These are phyloP conservation scores for Pleoardoris graminearum DNA, from an alignment of 2,329 filamentous ascomycete genomes.

Conservation along the genomic window DNA sequence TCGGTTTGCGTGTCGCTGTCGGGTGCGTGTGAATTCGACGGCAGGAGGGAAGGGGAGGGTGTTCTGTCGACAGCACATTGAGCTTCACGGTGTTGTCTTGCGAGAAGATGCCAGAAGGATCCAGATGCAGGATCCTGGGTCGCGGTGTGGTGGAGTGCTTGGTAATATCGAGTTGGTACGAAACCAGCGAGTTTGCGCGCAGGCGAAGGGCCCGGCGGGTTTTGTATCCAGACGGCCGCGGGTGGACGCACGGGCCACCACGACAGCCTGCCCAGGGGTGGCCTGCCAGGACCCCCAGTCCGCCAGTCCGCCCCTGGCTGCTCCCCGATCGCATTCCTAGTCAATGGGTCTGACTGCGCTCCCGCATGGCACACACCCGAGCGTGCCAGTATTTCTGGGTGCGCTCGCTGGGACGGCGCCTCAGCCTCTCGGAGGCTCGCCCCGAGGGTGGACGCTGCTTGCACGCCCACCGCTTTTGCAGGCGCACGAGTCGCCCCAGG, in stretches of 20 bases:
- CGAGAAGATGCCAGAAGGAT: slow-evolving; percentile 42
- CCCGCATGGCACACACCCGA: slow-evolving; percentile 19
- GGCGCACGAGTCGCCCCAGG: not conserved
- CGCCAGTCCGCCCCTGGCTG: slow-evolving; percentile 20
- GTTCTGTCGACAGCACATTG: slow-evolving; percentile 45
- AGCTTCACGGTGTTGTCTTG: slow-evolving; percentile 4
- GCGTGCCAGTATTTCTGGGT: slow-evolving; percentile 21
- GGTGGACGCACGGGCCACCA: too few relatives aligned
- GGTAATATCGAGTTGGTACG: slow-evolving; percentile 24
- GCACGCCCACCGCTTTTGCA: not conserved
- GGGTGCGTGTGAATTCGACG: slow-evolving; percentile 33
- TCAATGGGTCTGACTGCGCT: slow-evolving; percentile 35
- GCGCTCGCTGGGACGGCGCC: slow-evolving; percentile 14
- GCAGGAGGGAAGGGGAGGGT: slow-evolving; percentile 33
- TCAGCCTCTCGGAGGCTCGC: slow-evolving; percentile 17
- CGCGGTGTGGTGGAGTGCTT: slow-evolving; percentile 26
- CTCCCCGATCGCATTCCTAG: slow-evolving; percentile 31
- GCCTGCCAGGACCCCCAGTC: slow-evolving; percentile 22
- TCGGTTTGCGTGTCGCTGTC: slow-evolving; percentile 30
- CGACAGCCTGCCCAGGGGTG: slow-evolving; percentile 2
- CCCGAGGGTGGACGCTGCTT: not conserved
- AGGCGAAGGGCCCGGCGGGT: slow-evolving; percentile 6
- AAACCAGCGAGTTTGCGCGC: slow-evolving; percentile 11
- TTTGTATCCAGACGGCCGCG: not conserved
- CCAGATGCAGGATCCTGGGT: slow-evolving; percentile 30